phyloP scores from a whole-genome alignment of 2,329 filamentous ascomycete species.

The Colletotrichum sp. region DNA sequence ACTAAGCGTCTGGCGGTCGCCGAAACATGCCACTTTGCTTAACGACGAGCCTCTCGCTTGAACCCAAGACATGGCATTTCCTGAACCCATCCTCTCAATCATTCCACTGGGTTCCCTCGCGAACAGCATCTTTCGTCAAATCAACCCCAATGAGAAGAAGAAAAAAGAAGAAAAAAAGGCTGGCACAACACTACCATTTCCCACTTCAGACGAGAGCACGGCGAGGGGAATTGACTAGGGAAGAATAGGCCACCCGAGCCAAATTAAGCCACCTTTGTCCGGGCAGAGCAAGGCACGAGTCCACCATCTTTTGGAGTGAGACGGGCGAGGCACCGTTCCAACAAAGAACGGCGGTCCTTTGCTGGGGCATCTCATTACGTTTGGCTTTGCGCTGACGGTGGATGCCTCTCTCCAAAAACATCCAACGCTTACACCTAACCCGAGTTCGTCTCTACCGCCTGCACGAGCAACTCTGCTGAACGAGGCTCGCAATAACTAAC shows the following conservation, averaged over 20 bases:
- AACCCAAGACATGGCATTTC: slow-evolving; percentile 8
- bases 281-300: slow-evolving; percentile 11
- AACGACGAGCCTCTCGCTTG: slow-evolving; percentile 9
- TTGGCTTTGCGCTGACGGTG: neutral
- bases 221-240: neutral
- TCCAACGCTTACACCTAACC: neutral
- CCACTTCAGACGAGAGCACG: neutral
- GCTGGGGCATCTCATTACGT: neutral
- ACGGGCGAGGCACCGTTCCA: slow-evolving; percentile 7
- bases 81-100: neutral
- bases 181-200: neutral
- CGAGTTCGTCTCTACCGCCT: neutral
- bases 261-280: slow-evolving; percentile 11
- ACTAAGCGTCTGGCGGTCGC: slow-evolving; percentile 1
- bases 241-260: neutral
- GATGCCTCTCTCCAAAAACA: neutral
- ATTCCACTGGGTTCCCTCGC: slow-evolving; percentile 15
- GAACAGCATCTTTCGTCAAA: neutral
- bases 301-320: neutral
- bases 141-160: neutral
- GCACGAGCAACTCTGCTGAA: neutral
- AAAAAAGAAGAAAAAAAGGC: neutral
- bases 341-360: slow-evolving; percentile 16
- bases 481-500: neutral
- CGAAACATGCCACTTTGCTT: slow-evolving; percentile 16